Base-by-base conservation (phyloP, 192 early-diverging fungal genomes). In the Coemansia sp. region DNA sequence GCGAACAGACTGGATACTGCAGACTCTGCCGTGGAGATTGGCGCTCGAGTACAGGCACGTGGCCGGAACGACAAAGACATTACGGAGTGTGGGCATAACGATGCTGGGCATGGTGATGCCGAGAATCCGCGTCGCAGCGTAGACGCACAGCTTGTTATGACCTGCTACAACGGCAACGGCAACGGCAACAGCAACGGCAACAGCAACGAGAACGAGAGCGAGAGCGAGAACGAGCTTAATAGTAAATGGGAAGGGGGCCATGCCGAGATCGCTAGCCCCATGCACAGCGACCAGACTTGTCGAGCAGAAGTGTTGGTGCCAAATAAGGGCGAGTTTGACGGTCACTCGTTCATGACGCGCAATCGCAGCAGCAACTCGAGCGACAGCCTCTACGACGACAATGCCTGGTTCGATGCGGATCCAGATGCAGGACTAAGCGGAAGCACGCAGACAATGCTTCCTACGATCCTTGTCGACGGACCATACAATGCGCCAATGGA, bases 401-500 rank as follows among this genome's bases (percentile, higher is more conserved):
- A 70, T 39, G 64, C 55, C 26, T 82, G 79, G 79, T 70, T 70
- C 63, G 74, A 73, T 23, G 55, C 75, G 11, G 71, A 66, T 18
- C 14, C 66, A 41, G 56, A 49, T 21, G 18, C 2, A 2, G 57
- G 57, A 6, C 5, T 34, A 9, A 34, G 16, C 18, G 57, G 35
- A 38, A 46, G 52, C 45, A 60, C 38, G 30, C 79, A 82, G 64
- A 57, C 60, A 6, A 75, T 76, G 34, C 72, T 90, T 36, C 89
- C 89, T 20, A 79, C 84, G 11, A 84, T 91, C 58, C 75, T 87
- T 64, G 87, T 93, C 35, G 92, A 93, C 62, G 92, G 92, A 16
- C 90, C 92, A 4, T 93, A 89, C 78, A 90, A 85, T 48, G 84
- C 87, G 33, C 87, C 92, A 1, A 87, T 89, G 21, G 91, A 94